Evolutionary conservation across 176 grass and related monocot species (phyloP).

Genomic region (Themeda triandra): DNA sequence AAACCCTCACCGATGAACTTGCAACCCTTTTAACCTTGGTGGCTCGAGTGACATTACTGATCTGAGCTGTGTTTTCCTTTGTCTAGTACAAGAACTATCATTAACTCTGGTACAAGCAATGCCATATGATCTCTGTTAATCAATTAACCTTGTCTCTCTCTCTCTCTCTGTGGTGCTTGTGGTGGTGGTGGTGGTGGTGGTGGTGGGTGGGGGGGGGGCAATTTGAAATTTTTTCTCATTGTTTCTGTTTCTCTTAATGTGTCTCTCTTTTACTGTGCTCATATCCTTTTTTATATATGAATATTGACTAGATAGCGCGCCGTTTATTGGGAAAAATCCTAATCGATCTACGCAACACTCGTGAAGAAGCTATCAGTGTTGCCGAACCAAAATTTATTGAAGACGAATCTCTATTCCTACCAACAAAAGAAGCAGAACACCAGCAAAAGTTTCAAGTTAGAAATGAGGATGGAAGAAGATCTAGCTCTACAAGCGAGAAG

Average conservation of each 20-base stretch:
- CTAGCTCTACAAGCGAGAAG: conserved; percentile 69
- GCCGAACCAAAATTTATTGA: conserved; percentile 55
- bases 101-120: not conserved
- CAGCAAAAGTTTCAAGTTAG: conserved; percentile 49
- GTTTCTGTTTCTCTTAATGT: not conserved
- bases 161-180: too few relatives aligned
- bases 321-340: conserved; percentile 94
- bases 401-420: conserved; percentile 47
- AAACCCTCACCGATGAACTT: not conserved
- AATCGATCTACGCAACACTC: conserved; percentile 93
- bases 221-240: not conserved
- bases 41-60: not conserved
- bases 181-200: too few relatives aligned
- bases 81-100: not conserved
- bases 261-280: not conserved
- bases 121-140: not conserved
- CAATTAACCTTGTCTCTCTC: not conserved
- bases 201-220: too few relatives aligned
- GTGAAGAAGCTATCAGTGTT: conserved; percentile 90
- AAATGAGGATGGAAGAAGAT: conserved; percentile 74
- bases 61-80: not conserved
- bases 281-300: not conserved
- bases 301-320: conserved; percentile 69
- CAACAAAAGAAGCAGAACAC: conserved; percentile 60
- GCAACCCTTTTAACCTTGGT: not conserved